Percentiles rank a stretch among this genome's conserved stretches.
phyloP scores from a whole-genome alignment of 2,329 filamentous ascomycete species.

The Aureobasidium sp. region DNA sequence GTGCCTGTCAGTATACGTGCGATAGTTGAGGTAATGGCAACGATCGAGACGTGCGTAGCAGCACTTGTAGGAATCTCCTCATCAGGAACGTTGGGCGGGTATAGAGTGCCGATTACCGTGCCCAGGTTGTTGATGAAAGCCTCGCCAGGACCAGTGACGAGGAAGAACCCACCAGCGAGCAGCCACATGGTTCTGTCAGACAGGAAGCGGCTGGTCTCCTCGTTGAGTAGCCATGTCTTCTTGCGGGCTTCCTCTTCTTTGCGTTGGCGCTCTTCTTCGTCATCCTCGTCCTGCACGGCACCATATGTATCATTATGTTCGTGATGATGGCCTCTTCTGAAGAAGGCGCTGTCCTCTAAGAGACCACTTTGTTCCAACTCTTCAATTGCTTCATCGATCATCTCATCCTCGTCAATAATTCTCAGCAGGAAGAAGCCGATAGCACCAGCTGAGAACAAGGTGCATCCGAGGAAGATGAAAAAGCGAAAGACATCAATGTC shows the following conservation, averaged over 20 bases:
- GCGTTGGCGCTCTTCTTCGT: conserved; percentile 38
- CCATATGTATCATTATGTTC: conserved; percentile 52
- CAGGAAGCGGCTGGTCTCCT: conserved; percentile 79
- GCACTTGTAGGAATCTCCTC: conserved; percentile 49
- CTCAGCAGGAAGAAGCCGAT: conserved; percentile 67
- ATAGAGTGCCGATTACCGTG: conserved; percentile 83
- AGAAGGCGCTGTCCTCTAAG: conserved; percentile 67
- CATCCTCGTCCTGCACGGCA: conserved; percentile 47
- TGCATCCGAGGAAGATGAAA: conserved; percentile 73
- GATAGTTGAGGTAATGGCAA: conserved; percentile 84
- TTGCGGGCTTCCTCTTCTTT: conserved; percentile 57
- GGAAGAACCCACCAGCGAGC: conserved; percentile 81
- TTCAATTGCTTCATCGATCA: conserved; percentile 85
- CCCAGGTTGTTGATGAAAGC: conserved; percentile 97
- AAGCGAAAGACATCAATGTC: conserved; percentile 72
- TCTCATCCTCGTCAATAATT: conserved; percentile 75
- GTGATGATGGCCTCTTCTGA: conserved; percentile 48
- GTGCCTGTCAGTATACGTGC: conserved; percentile 84
- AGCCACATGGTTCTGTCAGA: conserved; percentile 93
- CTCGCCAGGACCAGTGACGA: conserved; percentile 92
- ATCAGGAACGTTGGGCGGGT: conserved; percentile 47
- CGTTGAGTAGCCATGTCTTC: conserved; percentile 87
- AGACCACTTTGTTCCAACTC: conserved; percentile 85
- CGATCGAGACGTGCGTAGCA: conserved; percentile 85
- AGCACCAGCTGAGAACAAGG: conserved; percentile 65